Evolutionary conservation across 257 asterid genomes (phyloP), one percentile per base, ranked within the genome.

Genomic region (Rehmannia glutinosa): DNA sequence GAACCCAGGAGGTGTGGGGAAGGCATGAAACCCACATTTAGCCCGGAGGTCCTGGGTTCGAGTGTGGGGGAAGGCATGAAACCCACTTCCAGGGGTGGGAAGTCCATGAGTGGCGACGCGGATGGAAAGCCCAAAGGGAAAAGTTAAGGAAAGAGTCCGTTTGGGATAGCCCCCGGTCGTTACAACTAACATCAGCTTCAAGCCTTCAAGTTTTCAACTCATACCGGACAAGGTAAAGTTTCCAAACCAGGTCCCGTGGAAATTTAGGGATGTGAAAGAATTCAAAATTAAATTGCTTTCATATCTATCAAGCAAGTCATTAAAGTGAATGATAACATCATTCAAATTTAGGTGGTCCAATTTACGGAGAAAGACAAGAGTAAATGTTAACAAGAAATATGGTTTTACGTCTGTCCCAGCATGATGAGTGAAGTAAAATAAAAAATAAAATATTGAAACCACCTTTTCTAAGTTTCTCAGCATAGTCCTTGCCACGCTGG

Each of bases 401-500:
- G 32, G 51, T 58, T 42, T 45, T 23, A 43, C 8, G 61, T 36
- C 46, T 32, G 70, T 49, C 30, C 43, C 45, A 16, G 58, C 52
- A 59, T 59, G 66, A 60, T 46, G 47, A 21, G 23, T n/a, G 56
- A 33, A 27, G 16, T 12, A 60, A 33, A 36, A 42, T 33, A 59
- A 53, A 71, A 62, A 54, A 46, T 73, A 62, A 46, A 39, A 25
- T n/a, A n/a, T n/a, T n/a, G n/a, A 42, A 68, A 52, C 63, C 64
- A 92, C 98, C 95, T 87, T 80, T 89, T 76, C 90, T 84, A 62
- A 80, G 88, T 66, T 84, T 89, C 72, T 89, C 94, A 4, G 95
- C 95, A 53, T 92, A 78, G 77, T 89, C 98, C 80, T 85, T 85
- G 73, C 97, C 97, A 36, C 91, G 96, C 74, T 92, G 97, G 70